A percentile compares a stretch with the other conserved stretches of the same genome.
These are phyloP conservation scores for Podosphaera xanthii DNA, from an alignment of 2,329 filamentous ascomycete species.

Conservation along the genomic window DNA sequence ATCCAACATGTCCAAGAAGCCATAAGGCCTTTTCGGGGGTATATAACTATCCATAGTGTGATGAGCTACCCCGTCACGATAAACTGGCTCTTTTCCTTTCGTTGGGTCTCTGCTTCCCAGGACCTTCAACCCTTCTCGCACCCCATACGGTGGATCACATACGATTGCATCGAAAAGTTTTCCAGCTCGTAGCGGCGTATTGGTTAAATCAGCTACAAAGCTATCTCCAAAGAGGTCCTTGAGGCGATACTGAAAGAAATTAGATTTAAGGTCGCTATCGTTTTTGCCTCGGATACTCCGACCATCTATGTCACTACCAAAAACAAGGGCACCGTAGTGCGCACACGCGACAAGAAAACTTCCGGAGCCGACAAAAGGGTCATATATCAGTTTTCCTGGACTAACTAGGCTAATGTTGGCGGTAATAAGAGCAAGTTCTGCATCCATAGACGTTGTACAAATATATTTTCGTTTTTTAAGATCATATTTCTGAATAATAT, in stretches of 20 bases:
- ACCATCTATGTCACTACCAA: constrained; percentile 86
- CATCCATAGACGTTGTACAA: constrained; percentile 91
- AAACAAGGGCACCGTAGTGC: constrained; percentile 64
- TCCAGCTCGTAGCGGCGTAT: constrained; percentile 44
- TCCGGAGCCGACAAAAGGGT: constrained; percentile 88
- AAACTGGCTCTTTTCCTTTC: constrained; percentile 30
- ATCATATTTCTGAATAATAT: constrained; percentile 51
- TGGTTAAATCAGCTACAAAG: constrained; percentile 72
- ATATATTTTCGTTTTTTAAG: constrained; percentile 89
- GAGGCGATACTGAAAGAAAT: constrained; percentile 69
- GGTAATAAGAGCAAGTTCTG: constrained; percentile 73
- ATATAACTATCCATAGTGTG: constrained; percentile 49
- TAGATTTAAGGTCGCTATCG: constrained; percentile 31
- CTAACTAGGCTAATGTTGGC: constrained; percentile 72
- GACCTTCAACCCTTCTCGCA: constrained; percentile 76
- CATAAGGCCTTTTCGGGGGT: constrained; percentile 77
- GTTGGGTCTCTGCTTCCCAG: constrained; percentile 51
- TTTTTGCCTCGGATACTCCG: constrained; percentile 56
- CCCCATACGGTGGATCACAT: constrained; percentile 89
- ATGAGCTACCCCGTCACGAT: constrained; percentile 45
- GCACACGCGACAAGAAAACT: constrained; percentile 79
- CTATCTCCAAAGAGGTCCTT: constrained; percentile 44
- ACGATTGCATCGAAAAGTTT: constrained; percentile 67
- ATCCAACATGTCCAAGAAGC: constrained; percentile 71
- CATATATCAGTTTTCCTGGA: constrained; percentile 71